A percentile compares a stretch with the other conserved stretches of the same genome.
phyloP scores from a whole-genome alignment of 495 filamentous ascomycete genomes.

The Lepidopterella palustris region DNA sequence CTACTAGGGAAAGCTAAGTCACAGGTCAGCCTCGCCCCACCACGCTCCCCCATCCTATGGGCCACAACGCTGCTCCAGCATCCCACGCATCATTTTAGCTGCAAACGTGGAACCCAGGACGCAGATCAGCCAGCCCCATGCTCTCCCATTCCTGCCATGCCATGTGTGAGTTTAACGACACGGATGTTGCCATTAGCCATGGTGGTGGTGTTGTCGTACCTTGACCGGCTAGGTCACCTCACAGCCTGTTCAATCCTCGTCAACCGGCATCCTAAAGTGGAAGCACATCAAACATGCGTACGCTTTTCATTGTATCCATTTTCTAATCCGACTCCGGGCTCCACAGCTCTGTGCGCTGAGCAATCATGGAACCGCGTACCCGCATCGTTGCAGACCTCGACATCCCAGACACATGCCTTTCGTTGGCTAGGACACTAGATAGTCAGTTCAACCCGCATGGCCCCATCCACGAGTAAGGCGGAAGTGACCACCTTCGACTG shows the following conservation, averaged over 20 bases:
- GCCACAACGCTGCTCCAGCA: neutral
- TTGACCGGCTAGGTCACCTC: neutral
- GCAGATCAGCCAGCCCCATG: neutral
- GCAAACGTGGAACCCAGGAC: conserved; percentile 1
- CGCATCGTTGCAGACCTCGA: conserved; percentile 6
- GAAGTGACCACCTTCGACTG: neutral
- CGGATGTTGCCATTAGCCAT: neutral
- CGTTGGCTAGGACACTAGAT: neutral
- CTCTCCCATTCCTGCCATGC: too few species aligned
- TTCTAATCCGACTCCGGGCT: conserved; percentile 11
- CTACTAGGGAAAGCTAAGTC: neutral
- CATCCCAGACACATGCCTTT: neutral
- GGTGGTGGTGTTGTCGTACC: neutral
- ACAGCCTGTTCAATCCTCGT: neutral
- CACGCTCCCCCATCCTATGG: neutral
- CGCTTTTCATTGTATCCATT: conserved; percentile 4
- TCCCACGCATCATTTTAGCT: neutral
- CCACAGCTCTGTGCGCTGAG: conserved; percentile 9
- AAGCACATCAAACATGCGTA: conserved; percentile 20
- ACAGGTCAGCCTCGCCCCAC: neutral
- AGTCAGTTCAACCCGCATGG: too few species aligned
- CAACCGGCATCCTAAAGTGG: conserved; percentile 20
- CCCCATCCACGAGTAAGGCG: neutral
- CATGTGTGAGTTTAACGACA: neutral
- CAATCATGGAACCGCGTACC: conserved; percentile 4